Base-by-base conservation (phyloP, 1,139 yeast species). In the Arxiozyma telluris region DNA sequence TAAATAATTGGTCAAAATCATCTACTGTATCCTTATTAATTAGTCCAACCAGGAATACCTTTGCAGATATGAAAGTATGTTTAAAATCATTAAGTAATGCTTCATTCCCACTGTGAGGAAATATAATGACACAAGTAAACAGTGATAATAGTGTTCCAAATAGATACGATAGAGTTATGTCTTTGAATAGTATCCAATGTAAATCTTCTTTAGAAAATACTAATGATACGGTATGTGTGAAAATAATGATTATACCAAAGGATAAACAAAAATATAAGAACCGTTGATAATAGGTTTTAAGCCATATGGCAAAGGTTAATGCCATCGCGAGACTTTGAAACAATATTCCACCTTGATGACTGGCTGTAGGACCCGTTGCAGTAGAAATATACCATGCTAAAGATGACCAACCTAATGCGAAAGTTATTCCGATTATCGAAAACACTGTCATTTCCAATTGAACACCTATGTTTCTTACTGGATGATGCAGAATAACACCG, bases 341-440 rank as follows among this genome's bases (percentile, higher is more conserved):
- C 23, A 76, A 61, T n/a, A 78, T 66, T 30, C 78, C 80, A 49
- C 80, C 80, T 57, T 72, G 77, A 41, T 76, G 76, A 20, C 66
- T 61, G n/a, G 71, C 64, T 0, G 77, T 69, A 0, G 75, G 72
- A 7, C 60, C 61, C 1, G 78, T 73, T 1, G 74, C 69, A 0
- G 71, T 69, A 2, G 79, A 72, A 1, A 76, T 61, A 53, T 67
- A 75, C 59, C 77, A 61, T 1, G 78, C 75, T 41, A 77, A 57
- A 0, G 77, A 64, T 1, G 76, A 69, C 76, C 79, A 75, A 0
- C 76, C 80, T 39, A 75, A 56, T 1, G 77, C 81, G 7, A 80
- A 66, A n/a, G 77, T 75, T 41, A 76, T 73, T 4, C 81, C 81
- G 9, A 74, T 4, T 1, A 75, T 62, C 0, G 80, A 71, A 34